phyloP scores from a whole-genome alignment of 2,329 filamentous ascomycete genomes.

The Cordyceps farinosa region DNA sequence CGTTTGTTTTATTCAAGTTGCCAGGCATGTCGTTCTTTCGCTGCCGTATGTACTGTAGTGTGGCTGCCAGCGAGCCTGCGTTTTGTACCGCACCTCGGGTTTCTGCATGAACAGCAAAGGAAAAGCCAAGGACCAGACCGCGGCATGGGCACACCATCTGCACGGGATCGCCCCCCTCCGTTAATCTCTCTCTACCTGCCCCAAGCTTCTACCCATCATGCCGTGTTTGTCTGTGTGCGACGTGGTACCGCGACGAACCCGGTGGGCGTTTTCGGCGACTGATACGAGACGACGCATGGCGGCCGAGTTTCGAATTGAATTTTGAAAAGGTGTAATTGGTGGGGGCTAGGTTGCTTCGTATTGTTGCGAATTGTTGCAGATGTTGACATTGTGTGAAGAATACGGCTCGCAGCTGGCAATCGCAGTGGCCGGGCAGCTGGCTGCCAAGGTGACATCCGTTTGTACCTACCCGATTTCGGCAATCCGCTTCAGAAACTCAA shows the following conservation, averaged over 20 bases:
- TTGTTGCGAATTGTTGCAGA: neutral
- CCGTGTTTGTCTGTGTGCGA: slow-evolving; percentile 11
- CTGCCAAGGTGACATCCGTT: slow-evolving; percentile 14
- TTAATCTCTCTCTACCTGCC: neutral
- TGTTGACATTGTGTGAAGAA: neutral
- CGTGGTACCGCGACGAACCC: neutral
- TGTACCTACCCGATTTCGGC: slow-evolving; percentile 7
- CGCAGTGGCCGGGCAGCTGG: slow-evolving; percentile 1
- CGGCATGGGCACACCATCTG: neutral
- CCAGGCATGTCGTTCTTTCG: neutral
- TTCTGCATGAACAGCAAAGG: neutral
- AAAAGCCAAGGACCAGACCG: neutral
- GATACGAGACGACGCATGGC: slow-evolving; percentile 6
- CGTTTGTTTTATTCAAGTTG: neutral
- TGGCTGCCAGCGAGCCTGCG: neutral
- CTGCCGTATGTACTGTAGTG: neutral
- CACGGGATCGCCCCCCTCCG: neutral
- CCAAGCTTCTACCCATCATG: neutral
- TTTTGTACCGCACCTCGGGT: neutral
- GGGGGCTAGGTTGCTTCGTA: neutral
- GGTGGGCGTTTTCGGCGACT: neutral
- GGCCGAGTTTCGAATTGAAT: neutral
- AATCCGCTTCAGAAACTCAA: neutral
- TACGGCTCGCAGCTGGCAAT: slow-evolving; percentile 3
- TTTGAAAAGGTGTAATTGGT: no score